These are phyloP conservation scores for Amauroascus niger DNA, from an alignment of 2,329 filamentous ascomycete species.

Conservation along the genomic window DNA sequence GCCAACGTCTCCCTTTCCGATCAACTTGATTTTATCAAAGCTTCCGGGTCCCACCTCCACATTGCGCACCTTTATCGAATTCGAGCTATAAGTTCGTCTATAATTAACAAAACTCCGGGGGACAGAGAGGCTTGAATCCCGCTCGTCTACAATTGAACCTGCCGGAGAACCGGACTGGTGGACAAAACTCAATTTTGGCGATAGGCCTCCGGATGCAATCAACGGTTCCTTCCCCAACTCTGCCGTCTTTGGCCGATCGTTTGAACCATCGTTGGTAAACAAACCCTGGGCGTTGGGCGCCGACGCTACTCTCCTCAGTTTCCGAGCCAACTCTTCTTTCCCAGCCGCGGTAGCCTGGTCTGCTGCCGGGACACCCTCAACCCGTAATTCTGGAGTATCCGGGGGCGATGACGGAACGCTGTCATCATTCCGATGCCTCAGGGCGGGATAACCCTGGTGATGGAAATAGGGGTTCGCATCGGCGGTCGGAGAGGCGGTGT, in stretches of 20 bases:
- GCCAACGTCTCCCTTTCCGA: slow-evolving; percentile 95
- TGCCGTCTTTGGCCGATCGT: slow-evolving; percentile 68
- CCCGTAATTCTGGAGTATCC: slow-evolving; percentile 71
- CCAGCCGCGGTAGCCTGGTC: slow-evolving; percentile 64
- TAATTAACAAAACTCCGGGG: slow-evolving; percentile 59
- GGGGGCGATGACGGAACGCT: slow-evolving; percentile 88
- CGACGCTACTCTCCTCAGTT: slow-evolving; percentile 86
- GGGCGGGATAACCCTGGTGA: slow-evolving; percentile 84
- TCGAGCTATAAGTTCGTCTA: slow-evolving; percentile 92
- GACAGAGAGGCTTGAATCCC: slow-evolving; percentile 12
- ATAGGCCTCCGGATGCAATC: slow-evolving; percentile 47
- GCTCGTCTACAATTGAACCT: slow-evolving; percentile 25
- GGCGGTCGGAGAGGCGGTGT: slow-evolving; percentile 80
- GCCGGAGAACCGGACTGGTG: slow-evolving; percentile 32
- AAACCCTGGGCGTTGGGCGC: slow-evolving; percentile 94
- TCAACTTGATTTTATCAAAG: slow-evolving; percentile 99
- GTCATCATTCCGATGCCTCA: slow-evolving; percentile 89
- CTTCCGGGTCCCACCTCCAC: slow-evolving; percentile 92
- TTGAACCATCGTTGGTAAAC: slow-evolving; percentile 55
- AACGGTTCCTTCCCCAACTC: slow-evolving; percentile 78
- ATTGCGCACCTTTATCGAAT: slow-evolving; percentile 96
- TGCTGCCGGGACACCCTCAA: slow-evolving; percentile 56
- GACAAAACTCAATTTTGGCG: slow-evolving; percentile 46
- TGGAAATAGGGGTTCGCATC: slow-evolving; percentile 95
- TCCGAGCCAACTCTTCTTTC: slow-evolving; percentile 89